phyloP scores from a whole-genome alignment of 345 rosid species.

The Rhizophora apiculata region DNA sequence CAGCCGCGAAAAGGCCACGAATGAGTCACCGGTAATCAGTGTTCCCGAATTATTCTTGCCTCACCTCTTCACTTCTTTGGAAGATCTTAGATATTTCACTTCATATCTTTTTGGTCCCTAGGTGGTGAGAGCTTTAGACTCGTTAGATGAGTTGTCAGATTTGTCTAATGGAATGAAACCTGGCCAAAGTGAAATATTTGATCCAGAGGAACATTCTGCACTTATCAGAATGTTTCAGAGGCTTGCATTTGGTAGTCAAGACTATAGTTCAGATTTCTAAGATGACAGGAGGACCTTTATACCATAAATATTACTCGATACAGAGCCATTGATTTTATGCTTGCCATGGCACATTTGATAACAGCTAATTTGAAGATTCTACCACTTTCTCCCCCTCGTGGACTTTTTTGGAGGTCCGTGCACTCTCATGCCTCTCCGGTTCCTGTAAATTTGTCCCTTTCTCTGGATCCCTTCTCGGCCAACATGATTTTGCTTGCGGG shows the following conservation, averaged over 20 bases:
- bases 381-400: constrained; percentile 1
- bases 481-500: background rate
- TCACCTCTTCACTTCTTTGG: background rate
- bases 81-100: background rate
- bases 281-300: constrained; percentile 38
- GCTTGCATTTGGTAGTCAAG: constrained; percentile 94
- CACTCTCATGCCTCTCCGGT: too few species aligned
- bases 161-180: constrained; percentile 90
- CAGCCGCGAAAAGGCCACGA: constrained; percentile 77
- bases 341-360: background rate
- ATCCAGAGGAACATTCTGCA: constrained; percentile 83
- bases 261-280: constrained; percentile 67
- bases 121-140: constrained; percentile 89
- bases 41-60: background rate
- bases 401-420: constrained; percentile 6
- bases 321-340: constrained; percentile 5
- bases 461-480: too few species aligned
- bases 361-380: too few species aligned
- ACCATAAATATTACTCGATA: constrained; percentile 27
- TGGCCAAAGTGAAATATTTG: constrained; percentile 75
- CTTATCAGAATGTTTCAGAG: constrained; percentile 89
- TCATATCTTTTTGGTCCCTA: constrained; percentile 9
- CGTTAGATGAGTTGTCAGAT: constrained; percentile 65
- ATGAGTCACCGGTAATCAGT: constrained; percentile 75
- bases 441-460: background rate